These are phyloP conservation scores for Euphorbia lathyris DNA, from an alignment of 345 rosid genomes.

Conservation along the genomic window DNA sequence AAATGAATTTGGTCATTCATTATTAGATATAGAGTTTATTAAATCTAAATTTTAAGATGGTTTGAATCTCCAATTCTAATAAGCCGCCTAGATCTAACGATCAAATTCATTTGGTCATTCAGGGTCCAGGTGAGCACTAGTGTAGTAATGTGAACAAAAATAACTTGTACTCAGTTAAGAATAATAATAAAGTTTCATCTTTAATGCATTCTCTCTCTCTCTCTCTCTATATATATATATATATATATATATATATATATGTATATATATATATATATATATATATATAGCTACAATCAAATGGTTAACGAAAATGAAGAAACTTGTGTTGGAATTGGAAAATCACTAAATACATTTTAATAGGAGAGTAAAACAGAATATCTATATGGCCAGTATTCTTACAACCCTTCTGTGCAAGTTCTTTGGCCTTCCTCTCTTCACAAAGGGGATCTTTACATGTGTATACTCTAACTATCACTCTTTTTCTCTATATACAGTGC, in stretches of 20 bases:
- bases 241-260: no score
- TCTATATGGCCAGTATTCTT: slow-evolving; percentile 7
- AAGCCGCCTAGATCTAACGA: no score
- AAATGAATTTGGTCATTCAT: no score
- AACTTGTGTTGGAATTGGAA: not conserved
- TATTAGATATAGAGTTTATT: no score
- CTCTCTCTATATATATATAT: no score
- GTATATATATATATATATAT: not conserved
- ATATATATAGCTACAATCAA: not conserved
- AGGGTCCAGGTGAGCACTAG: no score
- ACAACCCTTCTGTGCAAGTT: slow-evolving; percentile 15
- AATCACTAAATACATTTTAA: not conserved
- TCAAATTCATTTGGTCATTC: no score
- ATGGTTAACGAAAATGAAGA: not conserved
- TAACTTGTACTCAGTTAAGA: not conserved
- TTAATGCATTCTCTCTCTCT: no score
- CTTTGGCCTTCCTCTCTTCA: slow-evolving; percentile 12
- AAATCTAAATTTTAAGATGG: not conserved
- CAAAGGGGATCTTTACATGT: slow-evolving; percentile 34
- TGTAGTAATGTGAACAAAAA: no score
- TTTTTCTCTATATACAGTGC: slow-evolving; percentile 51
- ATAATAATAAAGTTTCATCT: not conserved
- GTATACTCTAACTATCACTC: slow-evolving; percentile 33
- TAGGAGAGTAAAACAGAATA: not conserved
- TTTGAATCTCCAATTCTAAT: no score